phyloP scores from a whole-genome alignment of 176 grass and related monocot genomes.

The Thalia dealbata region DNA sequence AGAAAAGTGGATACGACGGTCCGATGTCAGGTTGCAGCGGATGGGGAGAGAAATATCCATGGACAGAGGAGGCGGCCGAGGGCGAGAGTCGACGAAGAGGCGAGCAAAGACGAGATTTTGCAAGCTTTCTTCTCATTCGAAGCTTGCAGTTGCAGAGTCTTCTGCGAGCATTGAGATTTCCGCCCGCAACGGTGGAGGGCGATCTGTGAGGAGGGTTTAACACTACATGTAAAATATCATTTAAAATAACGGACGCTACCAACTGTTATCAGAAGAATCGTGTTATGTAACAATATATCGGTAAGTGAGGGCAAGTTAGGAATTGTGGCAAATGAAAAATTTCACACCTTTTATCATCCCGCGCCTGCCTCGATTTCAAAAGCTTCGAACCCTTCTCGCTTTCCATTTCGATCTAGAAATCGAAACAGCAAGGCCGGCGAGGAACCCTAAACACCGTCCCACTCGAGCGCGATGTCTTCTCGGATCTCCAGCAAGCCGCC shows the following conservation, averaged over 20 bases:
- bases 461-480: background rate
- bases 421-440: background rate
- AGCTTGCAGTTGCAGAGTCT: background rate
- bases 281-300: too few species aligned
- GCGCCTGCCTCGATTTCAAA: too few species aligned
- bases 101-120: background rate
- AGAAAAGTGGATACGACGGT: constrained; percentile 6
- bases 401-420: background rate
- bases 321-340: background rate
- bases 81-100: background rate
- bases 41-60: constrained; percentile 29
- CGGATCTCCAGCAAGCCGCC: background rate
- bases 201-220: background rate
- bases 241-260: background rate
- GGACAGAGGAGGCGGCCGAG: background rate
- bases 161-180: constrained; percentile 8
- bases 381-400: background rate
- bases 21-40: constrained; percentile 19
- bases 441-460: background rate
- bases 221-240: background rate
- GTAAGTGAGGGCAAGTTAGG: background rate
- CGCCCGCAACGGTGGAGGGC: background rate
- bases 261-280: too few species aligned
- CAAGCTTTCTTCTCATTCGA: background rate
- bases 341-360: background rate